Conservation (phyloP, 148 eudicot genomes). For the Chenopodium quinoa region DNA sequence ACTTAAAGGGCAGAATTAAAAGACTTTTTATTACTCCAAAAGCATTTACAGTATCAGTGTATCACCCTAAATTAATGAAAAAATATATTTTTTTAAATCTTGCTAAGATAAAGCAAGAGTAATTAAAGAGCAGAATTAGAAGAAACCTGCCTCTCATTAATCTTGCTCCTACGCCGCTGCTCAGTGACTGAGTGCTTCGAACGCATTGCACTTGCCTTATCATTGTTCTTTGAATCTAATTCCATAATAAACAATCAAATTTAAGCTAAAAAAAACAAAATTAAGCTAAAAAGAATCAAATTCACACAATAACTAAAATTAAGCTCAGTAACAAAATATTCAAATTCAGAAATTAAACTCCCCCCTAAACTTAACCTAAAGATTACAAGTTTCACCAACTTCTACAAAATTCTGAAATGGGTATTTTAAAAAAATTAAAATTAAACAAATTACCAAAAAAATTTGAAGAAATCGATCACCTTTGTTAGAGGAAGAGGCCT, state of each 20-base stretch:
- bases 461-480: constrained; percentile 27
- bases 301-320: not conserved
- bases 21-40: no score
- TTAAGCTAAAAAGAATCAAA: not conserved
- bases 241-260: constrained; percentile 12
- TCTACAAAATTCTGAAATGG: not conserved
- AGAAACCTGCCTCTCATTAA: constrained; percentile 74
- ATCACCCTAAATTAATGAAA: no score
- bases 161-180: constrained; percentile 94
- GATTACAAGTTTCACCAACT: not conserved
- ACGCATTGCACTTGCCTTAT: constrained; percentile 64
- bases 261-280: not conserved
- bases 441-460: not conserved
- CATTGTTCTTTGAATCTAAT: constrained; percentile 71
- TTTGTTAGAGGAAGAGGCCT: constrained; percentile 41
- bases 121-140: not conserved
- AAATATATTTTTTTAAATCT: not conserved
- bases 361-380: not conserved
- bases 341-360: not conserved
- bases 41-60: no score
- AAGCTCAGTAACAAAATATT: not conserved
- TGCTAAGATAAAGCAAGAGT: not conserved
- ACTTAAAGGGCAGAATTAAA: no score
- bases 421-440: not conserved
- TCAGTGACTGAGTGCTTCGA: constrained; percentile 96